A percentile compares a stretch with the other conserved stretches of the same genome.
Conservation (phyloP, 106 monocot genomes). For the Dioscorea dumetorum region DNA sequence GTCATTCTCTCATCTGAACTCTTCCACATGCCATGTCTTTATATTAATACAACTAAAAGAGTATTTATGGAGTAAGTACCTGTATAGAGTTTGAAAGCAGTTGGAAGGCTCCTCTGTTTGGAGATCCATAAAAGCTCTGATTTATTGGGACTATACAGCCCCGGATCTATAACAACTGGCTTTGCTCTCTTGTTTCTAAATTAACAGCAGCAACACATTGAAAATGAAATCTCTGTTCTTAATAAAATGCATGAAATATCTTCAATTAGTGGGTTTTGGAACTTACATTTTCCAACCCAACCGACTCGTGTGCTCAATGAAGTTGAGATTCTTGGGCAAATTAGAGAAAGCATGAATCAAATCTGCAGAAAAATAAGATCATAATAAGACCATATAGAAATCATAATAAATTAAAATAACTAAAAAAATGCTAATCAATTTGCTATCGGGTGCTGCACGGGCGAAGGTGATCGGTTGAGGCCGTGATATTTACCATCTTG, state of each 20-base stretch:
- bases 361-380: conserved; percentile 43
- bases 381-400: conserved; percentile 4
- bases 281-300: conserved; percentile 91
- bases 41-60: conserved; percentile 2
- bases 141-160: conserved; percentile 54
- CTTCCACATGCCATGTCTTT: neutral
- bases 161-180: conserved; percentile 72
- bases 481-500: conserved; percentile 97
- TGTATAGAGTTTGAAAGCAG: conserved; percentile 92
- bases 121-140: conserved; percentile 68
- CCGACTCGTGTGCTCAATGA: conserved; percentile 69
- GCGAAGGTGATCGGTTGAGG: no score
- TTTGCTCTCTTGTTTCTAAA: conserved; percentile 78
- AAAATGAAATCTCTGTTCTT: neutral
- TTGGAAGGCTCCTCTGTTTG: conserved; percentile 48
- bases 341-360: conserved; percentile 80
- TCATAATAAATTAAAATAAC: neutral
- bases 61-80: conserved; percentile 25
- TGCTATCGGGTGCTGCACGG: no score
- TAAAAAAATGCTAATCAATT: neutral
- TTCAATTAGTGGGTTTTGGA: neutral
- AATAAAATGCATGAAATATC: neutral
- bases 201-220: neutral
- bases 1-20: neutral
- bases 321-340: conserved; percentile 77